Conservation (phyloP, 78 protist species). For the Dictyostelium capitatum region DNA sequence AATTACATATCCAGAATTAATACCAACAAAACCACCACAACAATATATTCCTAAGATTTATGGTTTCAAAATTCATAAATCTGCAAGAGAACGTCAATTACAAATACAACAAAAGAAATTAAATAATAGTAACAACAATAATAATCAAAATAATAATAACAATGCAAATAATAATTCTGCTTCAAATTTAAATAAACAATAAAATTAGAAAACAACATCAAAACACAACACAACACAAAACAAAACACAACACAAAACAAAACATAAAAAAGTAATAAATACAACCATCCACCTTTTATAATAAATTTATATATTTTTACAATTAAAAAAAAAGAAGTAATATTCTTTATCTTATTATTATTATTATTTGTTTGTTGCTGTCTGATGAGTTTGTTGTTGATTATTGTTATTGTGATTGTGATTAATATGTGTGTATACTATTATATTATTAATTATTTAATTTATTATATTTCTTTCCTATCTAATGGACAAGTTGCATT, state of each 20-base stretch:
- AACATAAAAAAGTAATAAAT: not conserved
- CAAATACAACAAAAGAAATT: constrained; percentile 58
- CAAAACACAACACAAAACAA: not conserved
- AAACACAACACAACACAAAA: not conserved
- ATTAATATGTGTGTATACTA: too few species aligned
- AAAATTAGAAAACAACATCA: not conserved
- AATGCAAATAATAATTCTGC: not conserved
- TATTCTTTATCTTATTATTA: not conserved
- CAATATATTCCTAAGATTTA: constrained; percentile 90
- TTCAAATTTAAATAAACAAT: not conserved
- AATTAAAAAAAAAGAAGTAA: not conserved
- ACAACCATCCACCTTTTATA: not conserved
- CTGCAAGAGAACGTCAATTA: constrained; percentile 61
- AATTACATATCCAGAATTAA: constrained; percentile 85
- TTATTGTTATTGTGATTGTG: not conserved
- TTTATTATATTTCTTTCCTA: constrained; percentile 34
- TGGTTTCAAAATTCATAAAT: constrained; percentile 92
- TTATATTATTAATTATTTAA: not conserved
- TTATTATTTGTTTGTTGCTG: not conserved
- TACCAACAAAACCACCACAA: constrained; percentile 64
- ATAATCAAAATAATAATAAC: constrained; percentile 1
- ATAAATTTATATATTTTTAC: not conserved
- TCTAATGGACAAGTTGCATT: constrained; percentile 45
- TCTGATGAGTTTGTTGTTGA: not conserved
- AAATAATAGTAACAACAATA: not conserved